These are phyloP conservation scores for Physcomitrellopsis africana DNA, from an alignment of 225 moss, liverwort and hornwort species.

Conservation along the genomic window DNA sequence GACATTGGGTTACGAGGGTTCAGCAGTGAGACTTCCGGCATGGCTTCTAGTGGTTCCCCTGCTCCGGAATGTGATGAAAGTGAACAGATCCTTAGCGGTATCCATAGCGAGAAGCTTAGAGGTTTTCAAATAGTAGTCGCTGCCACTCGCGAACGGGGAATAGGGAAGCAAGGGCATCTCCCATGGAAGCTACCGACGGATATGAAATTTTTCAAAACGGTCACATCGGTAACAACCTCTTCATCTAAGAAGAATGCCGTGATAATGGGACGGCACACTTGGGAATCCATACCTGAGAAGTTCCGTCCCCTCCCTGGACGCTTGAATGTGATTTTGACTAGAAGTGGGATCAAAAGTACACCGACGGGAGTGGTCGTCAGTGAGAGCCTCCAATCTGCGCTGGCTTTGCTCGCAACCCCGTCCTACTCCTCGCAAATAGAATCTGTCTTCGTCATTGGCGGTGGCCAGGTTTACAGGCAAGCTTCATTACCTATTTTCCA, in stretches of 20 bases:
- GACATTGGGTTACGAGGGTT: not conserved
- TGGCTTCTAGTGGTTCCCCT: constrained; percentile 30
- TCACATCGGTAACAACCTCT: constrained; percentile 57
- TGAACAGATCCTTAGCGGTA: not conserved
- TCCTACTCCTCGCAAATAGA: constrained; percentile 55
- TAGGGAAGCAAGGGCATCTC: constrained; percentile 63
- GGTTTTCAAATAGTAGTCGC: constrained; percentile 80
- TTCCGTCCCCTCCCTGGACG: constrained; percentile 78
- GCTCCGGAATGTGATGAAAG: constrained; percentile 18
- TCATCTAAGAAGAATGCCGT: constrained; percentile 72
- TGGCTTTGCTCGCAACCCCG: constrained; percentile 59
- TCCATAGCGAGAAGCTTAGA: constrained; percentile 28
- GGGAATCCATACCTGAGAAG: constrained; percentile 73
- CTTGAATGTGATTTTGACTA: constrained; percentile 76
- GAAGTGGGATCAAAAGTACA: constrained; percentile 37
- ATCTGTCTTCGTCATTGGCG: constrained; percentile 83
- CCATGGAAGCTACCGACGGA: constrained; percentile 89
- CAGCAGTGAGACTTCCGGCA: constrained; percentile 9
- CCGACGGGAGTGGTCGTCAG: constrained; percentile 48
- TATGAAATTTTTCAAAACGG: constrained; percentile 72
- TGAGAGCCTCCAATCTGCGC: constrained; percentile 56
- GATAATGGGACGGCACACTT: constrained; percentile 82
- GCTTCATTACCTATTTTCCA: not conserved
- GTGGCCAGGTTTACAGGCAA: constrained; percentile 75
- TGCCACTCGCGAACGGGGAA: constrained; percentile 61